These are phyloP conservation scores for Neurospora tetrasperma DNA, from an alignment of 495 filamentous ascomycete species.

Conservation along the genomic window DNA sequence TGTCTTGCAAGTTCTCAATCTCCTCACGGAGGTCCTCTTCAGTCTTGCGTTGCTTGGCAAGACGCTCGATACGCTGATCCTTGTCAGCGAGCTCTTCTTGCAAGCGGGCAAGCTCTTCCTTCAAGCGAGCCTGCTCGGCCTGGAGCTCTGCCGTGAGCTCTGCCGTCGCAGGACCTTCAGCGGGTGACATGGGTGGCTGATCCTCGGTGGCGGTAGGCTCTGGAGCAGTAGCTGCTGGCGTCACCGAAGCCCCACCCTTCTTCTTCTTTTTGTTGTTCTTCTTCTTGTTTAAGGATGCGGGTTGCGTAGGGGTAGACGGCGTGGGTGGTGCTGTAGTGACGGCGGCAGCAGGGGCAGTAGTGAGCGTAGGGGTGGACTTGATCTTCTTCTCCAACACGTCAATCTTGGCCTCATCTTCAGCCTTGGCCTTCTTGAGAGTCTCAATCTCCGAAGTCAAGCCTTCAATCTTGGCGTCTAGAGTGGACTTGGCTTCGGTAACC, in stretches of 20 bases:
- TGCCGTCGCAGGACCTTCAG: slow-evolving; percentile 14
- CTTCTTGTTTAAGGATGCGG: slow-evolving; percentile 47
- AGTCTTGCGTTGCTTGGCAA: slow-evolving; percentile 56
- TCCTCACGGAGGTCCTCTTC: slow-evolving; percentile 79
- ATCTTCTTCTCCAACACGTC: slow-evolving; percentile 27
- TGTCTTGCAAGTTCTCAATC: slow-evolving; percentile 72
- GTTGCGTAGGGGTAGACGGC: slow-evolving; percentile 8
- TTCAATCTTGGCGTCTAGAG: slow-evolving; percentile 23
- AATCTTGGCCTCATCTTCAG: slow-evolving; percentile 22
- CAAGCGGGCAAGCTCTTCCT: slow-evolving; percentile 28
- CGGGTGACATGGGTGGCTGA: slow-evolving; percentile 13
- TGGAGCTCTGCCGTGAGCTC: slow-evolving; percentile 28
- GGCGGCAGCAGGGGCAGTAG: slow-evolving; percentile 8
- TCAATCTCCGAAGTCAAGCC: slow-evolving; percentile 28
- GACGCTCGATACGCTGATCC: slow-evolving; percentile 54
- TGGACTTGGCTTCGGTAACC: slow-evolving; percentile 20
- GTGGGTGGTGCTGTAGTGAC: slow-evolving; percentile 3
- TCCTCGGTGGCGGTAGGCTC: slow-evolving; percentile 22
- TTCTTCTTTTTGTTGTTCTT: slow-evolving; percentile 92
- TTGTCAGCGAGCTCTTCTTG: slow-evolving; percentile 59
- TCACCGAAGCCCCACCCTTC: slow-evolving; percentile 41
- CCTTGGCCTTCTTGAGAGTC: slow-evolving; percentile 24
- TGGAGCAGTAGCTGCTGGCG: slow-evolving; percentile 9
- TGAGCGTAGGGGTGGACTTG: slow-evolving; percentile 10
- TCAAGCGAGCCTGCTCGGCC: not conserved